phyloP scores from a whole-genome alignment of 140 eudicot genomes.

The Ambrosia hybrid region DNA sequence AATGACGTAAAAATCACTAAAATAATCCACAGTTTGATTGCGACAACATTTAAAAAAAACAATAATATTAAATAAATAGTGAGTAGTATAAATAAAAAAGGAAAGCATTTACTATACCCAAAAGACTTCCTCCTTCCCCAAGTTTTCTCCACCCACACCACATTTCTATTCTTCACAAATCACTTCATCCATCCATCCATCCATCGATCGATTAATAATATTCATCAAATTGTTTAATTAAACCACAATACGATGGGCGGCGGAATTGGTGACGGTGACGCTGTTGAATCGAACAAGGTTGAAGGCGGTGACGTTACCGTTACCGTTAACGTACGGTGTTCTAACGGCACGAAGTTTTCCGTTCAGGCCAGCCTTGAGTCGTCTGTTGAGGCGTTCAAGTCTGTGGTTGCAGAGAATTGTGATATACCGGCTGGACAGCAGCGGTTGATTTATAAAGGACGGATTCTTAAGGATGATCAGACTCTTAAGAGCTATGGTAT shows the following conservation, averaged over 20 bases:
- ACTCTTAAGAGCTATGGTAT: conserved; percentile 72
- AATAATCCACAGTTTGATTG: neutral
- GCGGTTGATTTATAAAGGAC: conserved; percentile 74
- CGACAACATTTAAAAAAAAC: neutral
- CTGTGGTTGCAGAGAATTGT: conserved; percentile 47
- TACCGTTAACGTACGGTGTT: conserved; percentile 58
- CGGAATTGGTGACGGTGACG: conserved; percentile 40
- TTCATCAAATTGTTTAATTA: neutral
- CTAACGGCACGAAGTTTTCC: conserved; percentile 67
- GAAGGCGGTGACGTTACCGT: conserved; percentile 36
- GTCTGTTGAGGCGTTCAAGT: conserved; percentile 59
- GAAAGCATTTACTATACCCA: conserved; percentile 23
- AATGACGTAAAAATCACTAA: neutral
- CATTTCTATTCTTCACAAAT: conserved; percentile 13
- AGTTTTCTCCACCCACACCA: conserved; percentile 23
- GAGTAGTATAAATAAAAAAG: conserved; percentile 23
- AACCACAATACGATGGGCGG: conserved; percentile 43
- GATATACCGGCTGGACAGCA: conserved; percentile 65
- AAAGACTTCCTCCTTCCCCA: conserved; percentile 42
- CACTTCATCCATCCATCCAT: conserved; percentile 20
- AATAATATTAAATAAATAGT: neutral
- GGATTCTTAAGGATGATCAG: conserved; percentile 77
- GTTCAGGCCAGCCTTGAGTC: conserved; percentile 51
- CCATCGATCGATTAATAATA: conserved; percentile 18
- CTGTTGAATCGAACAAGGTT: conserved; percentile 20